Evolutionary conservation across 192 early-diverging fungal genomes (phyloP).

Genomic region (Radiomyces spectabilis): DNA sequence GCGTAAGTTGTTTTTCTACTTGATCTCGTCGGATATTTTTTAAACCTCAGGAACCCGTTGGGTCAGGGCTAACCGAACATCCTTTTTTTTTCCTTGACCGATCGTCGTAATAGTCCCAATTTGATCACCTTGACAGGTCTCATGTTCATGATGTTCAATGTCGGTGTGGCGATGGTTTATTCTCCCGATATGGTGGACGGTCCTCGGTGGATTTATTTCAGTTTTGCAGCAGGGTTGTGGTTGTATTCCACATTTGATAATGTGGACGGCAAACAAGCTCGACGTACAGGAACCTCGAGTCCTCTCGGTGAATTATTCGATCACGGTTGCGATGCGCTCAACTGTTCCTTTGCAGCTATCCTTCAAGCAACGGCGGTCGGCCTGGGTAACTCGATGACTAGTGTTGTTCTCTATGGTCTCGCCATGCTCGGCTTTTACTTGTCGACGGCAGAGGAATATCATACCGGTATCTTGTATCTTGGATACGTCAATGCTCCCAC

Average conservation of each 20-base stretch:
- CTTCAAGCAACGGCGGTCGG: slow-evolving; percentile 13
- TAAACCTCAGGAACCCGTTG: neutral
- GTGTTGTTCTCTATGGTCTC: slow-evolving; percentile 18
- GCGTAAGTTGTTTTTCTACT: slow-evolving; percentile 41
- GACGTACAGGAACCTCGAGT: slow-evolving; percentile 76
- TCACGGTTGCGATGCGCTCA: slow-evolving; percentile 56
- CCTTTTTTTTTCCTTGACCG: slow-evolving; percentile 1
- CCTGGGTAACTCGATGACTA: slow-evolving; percentile 12
- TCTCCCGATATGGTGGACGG: slow-evolving; percentile 58
- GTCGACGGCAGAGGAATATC: slow-evolving; percentile 89
- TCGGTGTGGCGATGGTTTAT: slow-evolving; percentile 58
- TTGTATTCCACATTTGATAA: slow-evolving; percentile 86
- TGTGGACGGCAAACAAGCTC: slow-evolving; percentile 92
- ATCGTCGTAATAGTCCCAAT: slow-evolving; percentile 62
- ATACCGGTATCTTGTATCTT: slow-evolving; percentile 79
- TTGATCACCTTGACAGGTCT: slow-evolving; percentile 84
- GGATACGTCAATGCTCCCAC: slow-evolving; percentile 79
- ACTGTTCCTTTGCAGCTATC: slow-evolving; percentile 24
- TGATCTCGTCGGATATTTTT: neutral
- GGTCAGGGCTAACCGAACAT: neutral
- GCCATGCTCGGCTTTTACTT: slow-evolving; percentile 61
- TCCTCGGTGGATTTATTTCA: slow-evolving; percentile 78
- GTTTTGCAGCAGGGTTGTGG: slow-evolving; percentile 72
- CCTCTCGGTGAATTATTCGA: slow-evolving; percentile 95
- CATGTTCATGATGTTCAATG: slow-evolving; percentile 69